Conservation (phyloP, 2,329 filamentous ascomycete species). For the Xylariaceae sp. region DNA sequence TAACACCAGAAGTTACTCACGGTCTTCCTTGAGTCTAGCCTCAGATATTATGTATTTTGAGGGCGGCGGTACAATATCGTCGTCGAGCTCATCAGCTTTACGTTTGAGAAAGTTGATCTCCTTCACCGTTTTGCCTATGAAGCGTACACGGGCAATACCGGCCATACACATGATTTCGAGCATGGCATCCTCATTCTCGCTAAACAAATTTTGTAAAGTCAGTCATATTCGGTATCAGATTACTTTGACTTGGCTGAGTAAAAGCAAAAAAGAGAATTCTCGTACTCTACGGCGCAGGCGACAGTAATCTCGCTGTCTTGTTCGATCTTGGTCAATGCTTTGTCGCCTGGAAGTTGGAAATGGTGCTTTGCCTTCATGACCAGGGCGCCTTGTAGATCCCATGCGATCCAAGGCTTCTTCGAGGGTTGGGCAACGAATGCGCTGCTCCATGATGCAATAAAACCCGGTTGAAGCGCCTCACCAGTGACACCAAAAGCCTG, state of each 20-base stretch:
- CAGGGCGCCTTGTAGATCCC: constrained; percentile 66
- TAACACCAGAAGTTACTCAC: too few relatives aligned
- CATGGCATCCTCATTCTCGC: constrained; percentile 21
- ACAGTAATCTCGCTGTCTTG: constrained; percentile 4
- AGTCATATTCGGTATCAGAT: background rate
- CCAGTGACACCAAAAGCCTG: constrained; percentile 69
- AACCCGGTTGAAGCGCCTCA: constrained; percentile 56
- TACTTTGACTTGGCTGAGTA: background rate
- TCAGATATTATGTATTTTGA: constrained; percentile 21
- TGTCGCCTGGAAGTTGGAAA: constrained; percentile 64
- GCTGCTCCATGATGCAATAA: constrained; percentile 41
- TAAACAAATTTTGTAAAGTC: background rate
- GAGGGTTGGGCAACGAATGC: constrained; percentile 38
- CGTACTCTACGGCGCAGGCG: constrained; percentile 5
- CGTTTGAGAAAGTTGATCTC: constrained; percentile 18
- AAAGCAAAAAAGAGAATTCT: background rate
- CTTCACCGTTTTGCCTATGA: constrained; percentile 23
- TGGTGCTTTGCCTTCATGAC: constrained; percentile 67
- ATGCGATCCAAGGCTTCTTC: constrained; percentile 29
- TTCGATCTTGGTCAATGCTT: constrained; percentile 25
- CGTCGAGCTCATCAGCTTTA: background rate
- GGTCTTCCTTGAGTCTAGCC: constrained; percentile 31
- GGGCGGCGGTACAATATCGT: constrained; percentile 2
- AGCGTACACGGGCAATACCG: constrained; percentile 30
- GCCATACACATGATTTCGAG: constrained; percentile 22